phyloP scores from a whole-genome alignment of 768 basidiomycete genomes.

The Boletellus ananiceps region DNA sequence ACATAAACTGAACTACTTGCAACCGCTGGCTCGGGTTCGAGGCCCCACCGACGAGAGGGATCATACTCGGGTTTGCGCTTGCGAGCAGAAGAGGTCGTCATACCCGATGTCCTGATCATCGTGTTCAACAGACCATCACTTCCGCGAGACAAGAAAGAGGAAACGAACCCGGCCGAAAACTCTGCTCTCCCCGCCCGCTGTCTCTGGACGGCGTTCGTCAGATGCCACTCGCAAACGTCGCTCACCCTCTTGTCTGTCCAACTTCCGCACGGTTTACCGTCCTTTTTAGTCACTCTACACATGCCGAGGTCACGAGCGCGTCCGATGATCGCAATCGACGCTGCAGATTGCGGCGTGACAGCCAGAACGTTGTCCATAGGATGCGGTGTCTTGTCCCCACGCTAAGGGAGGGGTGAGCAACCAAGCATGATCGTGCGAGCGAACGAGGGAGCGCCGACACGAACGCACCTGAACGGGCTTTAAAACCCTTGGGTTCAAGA shows the following conservation, averaged over 20 bases:
- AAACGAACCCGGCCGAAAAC: slow-evolving; percentile 72
- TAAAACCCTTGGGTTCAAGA: slow-evolving; percentile 83
- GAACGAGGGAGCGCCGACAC: neutral
- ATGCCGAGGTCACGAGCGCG: slow-evolving; percentile 82
- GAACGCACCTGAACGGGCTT: slow-evolving; percentile 75
- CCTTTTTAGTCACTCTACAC: slow-evolving; percentile 72
- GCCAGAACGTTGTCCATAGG: slow-evolving; percentile 80
- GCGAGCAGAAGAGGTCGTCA: slow-evolving; percentile 45
- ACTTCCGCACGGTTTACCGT: slow-evolving; percentile 75
- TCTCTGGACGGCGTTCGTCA: slow-evolving; percentile 74
- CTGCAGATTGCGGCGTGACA: slow-evolving; percentile 77
- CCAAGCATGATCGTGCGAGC: neutral
- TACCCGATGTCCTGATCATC: slow-evolving; percentile 61
- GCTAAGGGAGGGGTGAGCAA: slow-evolving; percentile 11
- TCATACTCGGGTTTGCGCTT: slow-evolving; percentile 58
- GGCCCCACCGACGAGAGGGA: slow-evolving; percentile 69
- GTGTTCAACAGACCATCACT: too few relatives aligned
- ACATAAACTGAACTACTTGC: slow-evolving; percentile 62
- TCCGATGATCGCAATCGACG: slow-evolving; percentile 81
- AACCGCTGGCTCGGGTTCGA: slow-evolving; percentile 46
- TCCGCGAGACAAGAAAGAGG: neutral
- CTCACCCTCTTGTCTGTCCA: slow-evolving; percentile 91
- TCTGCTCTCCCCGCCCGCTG: slow-evolving; percentile 77
- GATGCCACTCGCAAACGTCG: slow-evolving; percentile 89
- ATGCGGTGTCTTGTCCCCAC: slow-evolving; percentile 53